Base-by-base conservation (phyloP, 805 yeast genomes). In the Kuraishia borneana region DNA sequence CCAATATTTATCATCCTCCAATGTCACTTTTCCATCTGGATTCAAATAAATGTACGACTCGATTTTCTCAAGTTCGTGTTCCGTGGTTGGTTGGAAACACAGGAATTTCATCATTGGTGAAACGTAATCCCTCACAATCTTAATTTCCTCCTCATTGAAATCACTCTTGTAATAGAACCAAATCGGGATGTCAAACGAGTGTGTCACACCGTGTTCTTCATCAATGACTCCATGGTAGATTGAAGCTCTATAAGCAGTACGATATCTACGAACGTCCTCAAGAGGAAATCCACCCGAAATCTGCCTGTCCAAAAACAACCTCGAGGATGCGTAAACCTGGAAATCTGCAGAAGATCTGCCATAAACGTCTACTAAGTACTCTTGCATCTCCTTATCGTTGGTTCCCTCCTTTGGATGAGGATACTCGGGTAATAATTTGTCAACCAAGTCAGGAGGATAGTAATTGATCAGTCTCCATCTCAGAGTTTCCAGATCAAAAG, bases 261-360 rank as follows among this genome's bases (percentile, higher is more conserved):
- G 46, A 40, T 56, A 60, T 21, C 64, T 48, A 37, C 39, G 54
- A 20, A 55, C 42, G 18, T 39, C 35, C n/a, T 46, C 41, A 13
- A 35, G 37, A 8, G 59, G 58, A 36, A 50, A 54, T 6, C 55
- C 55, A 13, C 48, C 37, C 18, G 41, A 36, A n/a, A 50, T 42
- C 36, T 56, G 34, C 16, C 52, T 46, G 32, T 55, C 43, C n/a
- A 61, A 32, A 32, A 55, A 55, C 2, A 61, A 61, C 35, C 66
- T 48, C n/a, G 49, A 42, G 3, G 64, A 56, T 7, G 55, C 53
- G 39, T 61, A 54, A 6, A 61, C 62, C 39, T 61, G 66, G 4
- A 59, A 56, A 41, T 59, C 65, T 8, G 60, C 53, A 18, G 55
- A 47, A 21, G 59, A 58, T 10, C 44, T 42, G 18, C 65, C 66